These are phyloP conservation scores for Gymnopilus junonius DNA, from an alignment of 768 basidiomycete genomes.

Conservation along the genomic window DNA sequence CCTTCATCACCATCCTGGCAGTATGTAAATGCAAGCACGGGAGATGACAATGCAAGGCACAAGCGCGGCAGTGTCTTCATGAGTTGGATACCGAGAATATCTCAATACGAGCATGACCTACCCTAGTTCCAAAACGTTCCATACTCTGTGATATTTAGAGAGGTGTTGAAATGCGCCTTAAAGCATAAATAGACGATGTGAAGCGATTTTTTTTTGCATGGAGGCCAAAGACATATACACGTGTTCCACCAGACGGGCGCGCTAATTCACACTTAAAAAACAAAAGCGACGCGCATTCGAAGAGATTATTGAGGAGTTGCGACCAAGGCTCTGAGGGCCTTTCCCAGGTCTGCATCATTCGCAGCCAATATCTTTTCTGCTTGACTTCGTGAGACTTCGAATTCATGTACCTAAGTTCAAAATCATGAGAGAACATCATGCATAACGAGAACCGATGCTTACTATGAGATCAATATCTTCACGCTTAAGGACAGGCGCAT, in stretches of 20 bases:
- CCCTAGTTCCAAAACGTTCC: too few relatives aligned
- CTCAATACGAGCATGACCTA: not conserved
- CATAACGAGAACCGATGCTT: conserved; percentile 16
- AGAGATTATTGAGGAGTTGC: conserved; percentile 18
- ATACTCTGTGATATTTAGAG: too few relatives aligned
- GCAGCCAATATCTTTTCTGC: conserved; percentile 63
- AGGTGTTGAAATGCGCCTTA: too few relatives aligned
- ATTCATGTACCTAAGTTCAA: conserved; percentile 56
- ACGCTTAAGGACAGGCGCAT: conserved; percentile 45
- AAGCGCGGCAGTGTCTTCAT: not conserved
- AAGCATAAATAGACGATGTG: too few relatives aligned
- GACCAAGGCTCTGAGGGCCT: conserved; percentile 51
- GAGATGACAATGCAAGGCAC: not conserved
- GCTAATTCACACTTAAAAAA: not conserved
- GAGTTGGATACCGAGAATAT: not conserved
- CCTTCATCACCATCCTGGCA: not conserved
- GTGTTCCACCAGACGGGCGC: not conserved
- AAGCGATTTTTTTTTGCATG: too few relatives aligned
- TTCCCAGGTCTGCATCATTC: conserved; percentile 54
- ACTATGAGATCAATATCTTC: conserved; percentile 74
- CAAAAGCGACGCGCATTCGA: not conserved
- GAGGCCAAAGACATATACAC: too few relatives aligned
- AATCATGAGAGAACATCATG: not conserved
- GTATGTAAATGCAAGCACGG: not conserved
- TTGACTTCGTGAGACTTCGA: conserved; percentile 61